Evolutionary conservation across 1,284 basidiomycete species (phyloP).

Genomic region (Papiliotrema terrestris): DNA sequence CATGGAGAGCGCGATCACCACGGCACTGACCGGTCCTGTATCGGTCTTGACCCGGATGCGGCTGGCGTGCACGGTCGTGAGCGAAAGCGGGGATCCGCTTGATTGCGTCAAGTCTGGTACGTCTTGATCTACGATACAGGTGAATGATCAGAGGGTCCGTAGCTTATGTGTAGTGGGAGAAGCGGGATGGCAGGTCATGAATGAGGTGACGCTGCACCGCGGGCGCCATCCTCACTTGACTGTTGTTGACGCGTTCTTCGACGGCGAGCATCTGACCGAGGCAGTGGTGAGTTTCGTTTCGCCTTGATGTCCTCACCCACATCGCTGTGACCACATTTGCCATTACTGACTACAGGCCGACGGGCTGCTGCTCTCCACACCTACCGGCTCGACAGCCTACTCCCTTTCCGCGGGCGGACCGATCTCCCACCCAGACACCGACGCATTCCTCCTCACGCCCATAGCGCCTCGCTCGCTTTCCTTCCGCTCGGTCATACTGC

Average conservation of each 20-base stretch:
- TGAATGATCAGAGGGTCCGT: neutral
- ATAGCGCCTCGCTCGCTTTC: conserved; percentile 91
- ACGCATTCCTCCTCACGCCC: conserved; percentile 85
- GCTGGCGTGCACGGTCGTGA: conserved; percentile 71
- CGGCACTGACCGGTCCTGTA: conserved; percentile 54
- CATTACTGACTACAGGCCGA: conserved; percentile 63
- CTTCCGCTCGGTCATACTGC: conserved; percentile 88
- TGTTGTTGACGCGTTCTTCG: conserved; percentile 91
- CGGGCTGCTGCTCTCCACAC: conserved; percentile 90
- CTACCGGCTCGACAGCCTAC: conserved; percentile 95
- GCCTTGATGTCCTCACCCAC: neutral
- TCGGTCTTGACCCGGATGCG: conserved; percentile 81
- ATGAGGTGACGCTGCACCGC: conserved; percentile 89
- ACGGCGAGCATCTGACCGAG: conserved; percentile 91
- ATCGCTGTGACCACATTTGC: neutral
- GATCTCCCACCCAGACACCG: conserved; percentile 89
- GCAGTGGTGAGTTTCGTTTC: conserved; percentile 67
- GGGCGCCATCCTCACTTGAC: conserved; percentile 88
- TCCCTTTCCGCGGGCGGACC: conserved; percentile 93
- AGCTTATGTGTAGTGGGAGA: conserved; percentile 20
- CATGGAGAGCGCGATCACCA: conserved; percentile 68
- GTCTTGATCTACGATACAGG: neutral
- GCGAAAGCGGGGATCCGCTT: conserved; percentile 59
- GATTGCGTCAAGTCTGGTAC: conserved; percentile 33
- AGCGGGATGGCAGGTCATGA: conserved; percentile 92